These are phyloP conservation scores for Dactylellina drechsleri DNA, from an alignment of 2,329 filamentous ascomycete genomes.

Conservation along the genomic window DNA sequence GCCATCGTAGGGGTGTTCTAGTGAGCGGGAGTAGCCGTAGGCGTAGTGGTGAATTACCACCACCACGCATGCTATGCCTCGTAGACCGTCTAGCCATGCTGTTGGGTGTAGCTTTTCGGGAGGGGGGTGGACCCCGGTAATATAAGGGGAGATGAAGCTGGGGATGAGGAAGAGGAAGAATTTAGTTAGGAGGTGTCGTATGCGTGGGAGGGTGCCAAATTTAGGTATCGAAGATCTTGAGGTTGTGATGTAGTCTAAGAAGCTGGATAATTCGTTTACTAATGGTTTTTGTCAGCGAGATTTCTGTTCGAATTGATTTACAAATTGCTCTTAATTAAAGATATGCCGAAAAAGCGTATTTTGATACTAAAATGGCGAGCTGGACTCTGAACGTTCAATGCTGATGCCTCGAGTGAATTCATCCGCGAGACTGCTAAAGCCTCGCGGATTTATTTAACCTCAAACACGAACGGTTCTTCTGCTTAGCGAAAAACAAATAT, in stretches of 20 bases:
- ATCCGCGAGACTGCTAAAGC: background rate
- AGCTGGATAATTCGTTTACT: background rate
- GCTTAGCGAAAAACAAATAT: background rate
- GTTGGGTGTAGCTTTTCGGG: conserved; percentile 24
- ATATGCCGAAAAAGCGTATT: no score
- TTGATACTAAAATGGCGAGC: no score
- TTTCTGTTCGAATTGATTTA: background rate
- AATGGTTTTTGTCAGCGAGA: background rate
- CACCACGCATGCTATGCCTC: conserved; percentile 23
- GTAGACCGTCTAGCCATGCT: conserved; percentile 40
- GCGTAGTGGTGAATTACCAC: conserved; percentile 34
- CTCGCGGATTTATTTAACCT: background rate
- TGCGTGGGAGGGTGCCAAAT: conserved; percentile 22
- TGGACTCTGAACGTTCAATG: background rate
- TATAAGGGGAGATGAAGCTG: conserved; percentile 61
- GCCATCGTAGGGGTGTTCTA: conserved; percentile 29
- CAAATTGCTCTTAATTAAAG: no score
- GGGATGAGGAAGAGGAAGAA: conserved; percentile 30
- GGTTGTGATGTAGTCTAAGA: conserved; percentile 14
- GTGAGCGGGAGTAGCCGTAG: background rate
- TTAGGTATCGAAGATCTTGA: conserved; percentile 17
- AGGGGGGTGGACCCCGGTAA: conserved; percentile 60
- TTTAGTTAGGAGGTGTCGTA: conserved; percentile 13
- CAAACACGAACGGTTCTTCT: background rate
- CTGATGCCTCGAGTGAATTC: background rate